Evolutionary conservation across 257 asterid species (phyloP).

Genomic region (Plectranthus barbatus): DNA sequence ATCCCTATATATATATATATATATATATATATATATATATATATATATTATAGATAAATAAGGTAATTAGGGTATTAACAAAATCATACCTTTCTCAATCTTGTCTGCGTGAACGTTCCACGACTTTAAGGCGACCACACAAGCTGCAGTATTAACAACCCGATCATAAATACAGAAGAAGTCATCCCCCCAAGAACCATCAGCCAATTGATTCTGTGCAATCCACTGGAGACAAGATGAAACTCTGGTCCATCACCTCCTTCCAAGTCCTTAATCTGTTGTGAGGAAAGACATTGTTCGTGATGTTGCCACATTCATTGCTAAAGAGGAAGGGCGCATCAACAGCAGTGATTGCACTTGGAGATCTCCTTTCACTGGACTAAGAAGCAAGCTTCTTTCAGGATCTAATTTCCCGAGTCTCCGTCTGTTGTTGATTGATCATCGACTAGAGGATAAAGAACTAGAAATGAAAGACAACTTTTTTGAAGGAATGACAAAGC

Average conservation of each 20-base stretch:
- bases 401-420: too few relatives aligned
- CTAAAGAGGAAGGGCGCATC: background rate
- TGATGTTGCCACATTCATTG: too few relatives aligned
- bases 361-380: too few relatives aligned
- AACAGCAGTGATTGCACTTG: background rate
- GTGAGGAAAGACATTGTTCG: too few relatives aligned
- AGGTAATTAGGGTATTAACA: too few relatives aligned
- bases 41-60: too few relatives aligned
- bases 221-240: constrained; percentile 33
- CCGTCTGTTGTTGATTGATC: background rate
- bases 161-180: constrained; percentile 24
- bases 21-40: too few relatives aligned
- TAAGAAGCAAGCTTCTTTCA: too few relatives aligned
- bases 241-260: constrained; percentile 24
- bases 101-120: constrained; percentile 4
- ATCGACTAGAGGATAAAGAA: background rate
- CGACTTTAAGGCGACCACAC: too few relatives aligned
- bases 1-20: too few relatives aligned
- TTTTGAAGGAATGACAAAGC: background rate
- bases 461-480: background rate
- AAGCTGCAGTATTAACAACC: constrained; percentile 28
- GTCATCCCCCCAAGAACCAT: constrained; percentile 37
- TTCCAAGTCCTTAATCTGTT: background rate
- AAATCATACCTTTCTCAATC: constrained; percentile 13
- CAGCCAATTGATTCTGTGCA: too few relatives aligned